Conservation (phyloP, 202 grass and related monocot genomes). For the Eragrostis tef region DNA sequence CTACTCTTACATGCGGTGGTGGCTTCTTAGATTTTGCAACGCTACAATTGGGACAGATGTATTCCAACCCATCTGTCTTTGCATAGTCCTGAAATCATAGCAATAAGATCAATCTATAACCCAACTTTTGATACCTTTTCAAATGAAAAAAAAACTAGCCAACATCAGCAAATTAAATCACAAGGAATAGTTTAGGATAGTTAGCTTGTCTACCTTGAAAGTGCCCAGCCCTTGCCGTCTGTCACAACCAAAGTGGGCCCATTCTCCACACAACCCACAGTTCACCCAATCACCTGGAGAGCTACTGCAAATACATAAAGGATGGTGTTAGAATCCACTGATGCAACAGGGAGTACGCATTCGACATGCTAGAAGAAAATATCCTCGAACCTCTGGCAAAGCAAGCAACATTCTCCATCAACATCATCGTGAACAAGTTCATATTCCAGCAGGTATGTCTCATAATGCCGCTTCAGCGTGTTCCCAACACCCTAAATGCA, state of each 20-base stretch:
- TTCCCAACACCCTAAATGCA: conserved; percentile 69
- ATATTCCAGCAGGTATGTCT: conserved; percentile 81
- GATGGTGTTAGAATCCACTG: conserved; percentile 9
- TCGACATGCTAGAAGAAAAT: conserved; percentile 15
- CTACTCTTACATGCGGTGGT: conserved; percentile 13
- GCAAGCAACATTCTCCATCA: conserved; percentile 71
- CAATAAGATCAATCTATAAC: conserved; percentile 40
- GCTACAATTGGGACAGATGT: conserved; percentile 68
- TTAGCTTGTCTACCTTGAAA: conserved; percentile 60
- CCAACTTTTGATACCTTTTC: neutral
- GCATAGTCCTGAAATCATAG: conserved; percentile 66
- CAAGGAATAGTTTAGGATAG: neutral
- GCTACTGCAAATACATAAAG: conserved; percentile 58
- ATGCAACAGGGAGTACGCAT: neutral
- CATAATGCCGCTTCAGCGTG: conserved; percentile 77
- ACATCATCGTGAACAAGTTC: conserved; percentile 73
- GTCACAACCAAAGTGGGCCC: conserved; percentile 82
- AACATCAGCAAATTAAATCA: too few relatives aligned
- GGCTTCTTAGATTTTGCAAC: conserved; percentile 53
- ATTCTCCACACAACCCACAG: conserved; percentile 76
- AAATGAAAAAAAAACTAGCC: neutral
- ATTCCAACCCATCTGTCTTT: conserved; percentile 73
- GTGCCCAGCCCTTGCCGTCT: conserved; percentile 64
- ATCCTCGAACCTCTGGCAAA: conserved; percentile 64
- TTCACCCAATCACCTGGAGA: conserved; percentile 73